Conservation (phyloP, 2,329 filamentous ascomycete species). For the Uncinocarpus reesii region DNA sequence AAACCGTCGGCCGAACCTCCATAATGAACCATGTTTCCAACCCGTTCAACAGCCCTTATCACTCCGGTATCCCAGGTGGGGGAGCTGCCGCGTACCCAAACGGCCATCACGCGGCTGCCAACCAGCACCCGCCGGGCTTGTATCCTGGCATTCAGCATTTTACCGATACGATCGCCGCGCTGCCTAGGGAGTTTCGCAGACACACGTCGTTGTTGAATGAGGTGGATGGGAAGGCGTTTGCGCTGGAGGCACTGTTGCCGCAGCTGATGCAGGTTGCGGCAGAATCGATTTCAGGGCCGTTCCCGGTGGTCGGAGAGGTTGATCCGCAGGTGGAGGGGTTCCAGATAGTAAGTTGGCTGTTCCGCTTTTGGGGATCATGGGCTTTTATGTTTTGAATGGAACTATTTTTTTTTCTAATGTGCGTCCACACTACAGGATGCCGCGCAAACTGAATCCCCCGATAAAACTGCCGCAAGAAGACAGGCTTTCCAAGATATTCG, state of each 20-base stretch:
- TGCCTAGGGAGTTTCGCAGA: slow-evolving; percentile 88
- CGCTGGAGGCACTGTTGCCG: slow-evolving; percentile 71
- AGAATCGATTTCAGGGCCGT: slow-evolving; percentile 22
- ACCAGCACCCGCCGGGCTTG: slow-evolving; percentile 41
- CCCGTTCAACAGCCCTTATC: background rate
- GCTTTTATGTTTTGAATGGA: slow-evolving; percentile 4
- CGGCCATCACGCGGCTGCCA: slow-evolving; percentile 14
- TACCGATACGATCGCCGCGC: slow-evolving; percentile 79
- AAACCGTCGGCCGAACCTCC: slow-evolving; percentile 33
- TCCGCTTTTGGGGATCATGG: slow-evolving; percentile 6
- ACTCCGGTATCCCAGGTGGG: slow-evolving; percentile 2
- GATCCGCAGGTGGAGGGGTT: slow-evolving; percentile 3
- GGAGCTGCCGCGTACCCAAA: background rate
- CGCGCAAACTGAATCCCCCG: slow-evolving; percentile 24
- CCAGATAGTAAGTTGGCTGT: slow-evolving; percentile 4
- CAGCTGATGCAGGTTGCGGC: slow-evolving; percentile 51
- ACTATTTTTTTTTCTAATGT: background rate
- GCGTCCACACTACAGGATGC: background rate
- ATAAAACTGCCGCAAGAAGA: slow-evolving; percentile 39
- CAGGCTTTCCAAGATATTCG: slow-evolving; percentile 70
- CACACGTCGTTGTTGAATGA: slow-evolving; percentile 95
- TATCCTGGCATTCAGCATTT: slow-evolving; percentile 64
- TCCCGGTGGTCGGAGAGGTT: slow-evolving; percentile 5
- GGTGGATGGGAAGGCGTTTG: slow-evolving; percentile 91
- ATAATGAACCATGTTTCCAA: slow-evolving; percentile 26